These are phyloP conservation scores for Yamadazyma jaroonii DNA, from an alignment of 1,139 yeast genomes.

Conservation along the genomic window DNA sequence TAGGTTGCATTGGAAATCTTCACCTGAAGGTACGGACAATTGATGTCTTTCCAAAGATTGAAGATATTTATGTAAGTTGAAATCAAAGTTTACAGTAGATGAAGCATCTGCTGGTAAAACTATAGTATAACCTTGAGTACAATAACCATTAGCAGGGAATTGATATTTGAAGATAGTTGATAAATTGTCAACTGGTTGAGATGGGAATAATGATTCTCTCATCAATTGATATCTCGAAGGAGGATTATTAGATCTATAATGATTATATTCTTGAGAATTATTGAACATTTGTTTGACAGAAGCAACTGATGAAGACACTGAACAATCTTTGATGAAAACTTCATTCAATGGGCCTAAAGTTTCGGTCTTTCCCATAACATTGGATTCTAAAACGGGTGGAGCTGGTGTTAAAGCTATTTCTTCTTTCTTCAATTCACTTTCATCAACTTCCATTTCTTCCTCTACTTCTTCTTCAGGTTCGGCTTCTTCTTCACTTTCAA, in stretches of 20 bases:
- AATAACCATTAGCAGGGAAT: conserved; percentile 44
- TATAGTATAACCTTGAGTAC: conserved; percentile 40
- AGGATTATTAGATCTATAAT: conserved; percentile 10
- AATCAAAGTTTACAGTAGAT: conserved; percentile 43
- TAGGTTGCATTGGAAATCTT: conserved; percentile 45
- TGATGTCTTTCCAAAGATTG: conserved; percentile 33
- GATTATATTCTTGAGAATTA: conserved; percentile 24
- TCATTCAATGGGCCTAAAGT: conserved; percentile 23
- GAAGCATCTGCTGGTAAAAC: conserved; percentile 43
- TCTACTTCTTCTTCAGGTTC: conserved; percentile 15
- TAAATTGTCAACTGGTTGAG: conserved; percentile 22
- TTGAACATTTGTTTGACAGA: conserved; percentile 22
- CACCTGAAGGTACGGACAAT: conserved; percentile 27
- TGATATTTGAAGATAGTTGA: conserved; percentile 44
- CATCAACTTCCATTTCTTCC: conserved; percentile 13
- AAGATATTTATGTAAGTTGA: conserved; percentile 42
- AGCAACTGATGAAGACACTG: conserved; percentile 36
- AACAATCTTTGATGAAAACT: conserved; percentile 35
- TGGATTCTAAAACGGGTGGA: conserved; percentile 17
- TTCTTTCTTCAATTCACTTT: conserved; percentile 14
- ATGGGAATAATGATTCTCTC: conserved; percentile 34
- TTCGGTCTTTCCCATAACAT: conserved; percentile 30
- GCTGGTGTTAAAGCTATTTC: conserved; percentile 6
- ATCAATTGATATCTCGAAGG: conserved; percentile 24
- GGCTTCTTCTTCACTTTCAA: conserved; percentile 17